Evolutionary conservation across 352 stramenopile species (phyloP), one percentile per base, ranked within the genome.

Genomic region (Phytophthora constricta): DNA sequence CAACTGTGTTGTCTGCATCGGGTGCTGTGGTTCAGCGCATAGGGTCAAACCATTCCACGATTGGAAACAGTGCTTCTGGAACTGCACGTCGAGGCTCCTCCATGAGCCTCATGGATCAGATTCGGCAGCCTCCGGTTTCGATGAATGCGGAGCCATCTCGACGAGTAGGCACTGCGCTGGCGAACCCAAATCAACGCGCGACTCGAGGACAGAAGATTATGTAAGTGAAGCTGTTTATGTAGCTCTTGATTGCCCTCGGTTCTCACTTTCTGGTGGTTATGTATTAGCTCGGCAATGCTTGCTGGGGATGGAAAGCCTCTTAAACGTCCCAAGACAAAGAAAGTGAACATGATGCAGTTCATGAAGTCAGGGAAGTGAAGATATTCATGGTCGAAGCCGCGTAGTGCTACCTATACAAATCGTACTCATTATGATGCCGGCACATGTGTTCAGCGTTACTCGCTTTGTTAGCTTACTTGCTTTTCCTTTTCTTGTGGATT

Each of bases 301-400:
- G 33, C 64, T 20, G 68, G 49, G 47, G 51, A 74, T 49, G 58
- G 58, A 33, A 72, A 75, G 50, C 50, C 58, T n/a, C 20, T 71
- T 9, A 67, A 60, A 27, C 59, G 61, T 33, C 11, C 62, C 3
- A 90, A 88, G 34, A 55, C 37, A 0, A 92, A 90, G 63, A 91
- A 83, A 49, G 76, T 93, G 53, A 77, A 93, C 64, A 92, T 93
- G 86, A 92, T 93, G 8, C 86, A 87, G 43, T 93, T 93, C 53
- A 92, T 92, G 86, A 89, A 64, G 51, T 70, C 70, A 7, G 79
- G 31, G 31, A 74, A 42, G 28, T 55, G 20, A 72, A 73, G 39
- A 71, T n/a, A n/a, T n/a, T n/a, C n/a, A n/a, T n/a, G n/a, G n/a
- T n/a, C n/a, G n/a, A n/a, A n/a, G n/a, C n/a, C n/a, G n/a, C n/a